phyloP scores from a whole-genome alignment of 352 stramenopile species.

The Pythium apleroticum region DNA sequence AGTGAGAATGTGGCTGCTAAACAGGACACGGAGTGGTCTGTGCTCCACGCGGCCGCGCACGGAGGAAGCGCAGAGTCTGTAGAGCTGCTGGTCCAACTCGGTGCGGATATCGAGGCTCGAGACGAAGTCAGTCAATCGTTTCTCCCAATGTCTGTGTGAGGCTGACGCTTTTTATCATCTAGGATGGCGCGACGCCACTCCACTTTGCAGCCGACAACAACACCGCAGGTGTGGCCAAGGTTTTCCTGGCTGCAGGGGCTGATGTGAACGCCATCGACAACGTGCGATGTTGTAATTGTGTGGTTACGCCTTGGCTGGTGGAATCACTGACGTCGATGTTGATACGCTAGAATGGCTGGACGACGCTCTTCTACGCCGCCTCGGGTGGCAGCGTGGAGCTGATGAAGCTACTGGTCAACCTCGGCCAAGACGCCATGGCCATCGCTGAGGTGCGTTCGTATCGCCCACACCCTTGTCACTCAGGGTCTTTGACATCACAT shows the following conservation, averaged over 20 bases:
- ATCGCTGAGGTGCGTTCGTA: neutral
- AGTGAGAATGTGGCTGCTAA: neutral
- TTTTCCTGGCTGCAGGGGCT: neutral
- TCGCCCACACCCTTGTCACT: neutral
- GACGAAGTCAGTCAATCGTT: neutral
- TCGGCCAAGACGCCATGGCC: neutral
- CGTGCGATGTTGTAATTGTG: neutral
- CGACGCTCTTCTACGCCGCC: neutral
- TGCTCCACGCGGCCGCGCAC: neutral
- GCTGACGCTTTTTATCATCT: neutral
- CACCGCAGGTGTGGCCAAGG: neutral
- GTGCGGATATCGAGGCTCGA: neutral
- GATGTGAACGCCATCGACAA: neutral
- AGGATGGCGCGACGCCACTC: neutral
- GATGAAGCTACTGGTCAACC: neutral
- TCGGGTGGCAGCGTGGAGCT: neutral
- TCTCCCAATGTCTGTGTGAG: neutral
- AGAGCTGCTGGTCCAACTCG: neutral
- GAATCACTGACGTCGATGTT: neutral
- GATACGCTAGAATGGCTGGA: neutral
- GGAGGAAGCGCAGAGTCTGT: neutral
- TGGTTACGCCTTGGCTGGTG: neutral
- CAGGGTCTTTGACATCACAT: neutral
- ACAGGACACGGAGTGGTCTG: neutral
- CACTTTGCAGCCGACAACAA: neutral